Base-by-base conservation (phyloP, 1,284 basidiomycete species). In the Trichosporon inkin region DNA sequence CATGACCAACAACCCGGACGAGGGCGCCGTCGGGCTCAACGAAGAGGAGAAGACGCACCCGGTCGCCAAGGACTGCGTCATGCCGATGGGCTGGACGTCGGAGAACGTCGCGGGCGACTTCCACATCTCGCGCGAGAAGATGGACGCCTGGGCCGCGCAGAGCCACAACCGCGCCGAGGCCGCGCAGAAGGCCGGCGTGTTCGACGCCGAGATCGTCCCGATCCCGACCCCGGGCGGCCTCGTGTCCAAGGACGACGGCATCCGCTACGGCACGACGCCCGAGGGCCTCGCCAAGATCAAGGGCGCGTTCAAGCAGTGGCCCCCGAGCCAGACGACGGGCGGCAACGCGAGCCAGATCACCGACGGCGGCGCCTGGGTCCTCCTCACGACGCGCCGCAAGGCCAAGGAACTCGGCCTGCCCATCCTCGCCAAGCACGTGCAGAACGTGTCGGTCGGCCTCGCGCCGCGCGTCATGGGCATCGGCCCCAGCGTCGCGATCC, bases 81-180 rank as follows among this genome's bases (percentile, higher is more conserved):
- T 94, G 65, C 95, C 95, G 58, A 97, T 97, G 93, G 93, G 94
- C 66, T 88, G 92, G 80, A 95, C 93, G 51, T 95, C 92, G n/a
- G 95, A 98, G 82, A 97, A 98, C 51, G 94, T 98, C 64, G 89
- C 88, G 6, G 80, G 81, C 55, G 87, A 95, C 58, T 96, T 89
- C 78, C 82, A 85, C 67, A 83, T 97, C 68, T 83, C 88, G 17
- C 84, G 93, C 54, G 85, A 88, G 60, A 85, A 87, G 63, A 92
- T 93, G 84, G 93, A 97, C 75, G 83, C 83, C 38, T 88, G 86
- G 71, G 89, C 92, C 2, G 90, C 90, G 38, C 80, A 85, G 62
- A 92, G 90, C 6, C 93, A 75, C 63, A 32, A 32, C 28, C 28
- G 28, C 8, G 28, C 28, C 28, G 85, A 86, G 71, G 90, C 90